Conservation (phyloP, 2,329 filamentous ascomycete species). For the Diaporthe eres region DNA sequence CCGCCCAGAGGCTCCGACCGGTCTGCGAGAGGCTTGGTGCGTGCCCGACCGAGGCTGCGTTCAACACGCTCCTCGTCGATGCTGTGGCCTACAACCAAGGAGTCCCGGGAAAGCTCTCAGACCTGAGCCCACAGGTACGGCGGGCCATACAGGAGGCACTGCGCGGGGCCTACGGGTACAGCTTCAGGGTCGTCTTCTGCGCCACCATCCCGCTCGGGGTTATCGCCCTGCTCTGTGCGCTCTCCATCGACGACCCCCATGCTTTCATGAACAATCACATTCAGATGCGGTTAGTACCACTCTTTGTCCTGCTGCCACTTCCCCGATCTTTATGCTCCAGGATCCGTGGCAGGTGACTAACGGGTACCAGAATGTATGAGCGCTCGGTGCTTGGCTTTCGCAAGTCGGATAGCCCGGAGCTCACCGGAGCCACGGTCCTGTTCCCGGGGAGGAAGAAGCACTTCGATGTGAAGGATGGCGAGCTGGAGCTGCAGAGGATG, state of each 20-base stretch:
- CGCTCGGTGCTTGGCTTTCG: neutral
- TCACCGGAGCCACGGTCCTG: slow-evolving; percentile 33
- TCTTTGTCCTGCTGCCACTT: too few species aligned
- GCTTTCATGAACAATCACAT: slow-evolving; percentile 34
- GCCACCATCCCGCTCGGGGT: slow-evolving; percentile 26
- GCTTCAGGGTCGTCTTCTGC: slow-evolving; percentile 32
- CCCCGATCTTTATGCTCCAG: too few species aligned
- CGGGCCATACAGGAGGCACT: neutral
- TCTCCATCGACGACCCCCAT: slow-evolving; percentile 31
- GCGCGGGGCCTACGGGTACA: slow-evolving; percentile 22
- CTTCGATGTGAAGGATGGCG: neutral
- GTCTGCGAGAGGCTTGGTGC: slow-evolving; percentile 13
- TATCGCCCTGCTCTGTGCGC: slow-evolving; percentile 22
- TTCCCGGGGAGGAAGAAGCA: slow-evolving; percentile 15
- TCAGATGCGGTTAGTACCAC: neutral
- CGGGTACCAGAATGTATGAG: slow-evolving; percentile 22
- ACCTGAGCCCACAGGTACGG: slow-evolving; percentile 9
- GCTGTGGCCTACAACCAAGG: slow-evolving; percentile 29
- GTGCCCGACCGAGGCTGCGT: slow-evolving; percentile 6
- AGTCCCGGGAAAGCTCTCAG: neutral
- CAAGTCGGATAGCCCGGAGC: slow-evolving; percentile 16
- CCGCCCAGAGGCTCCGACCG: neutral
- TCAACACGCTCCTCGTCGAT: slow-evolving; percentile 15
- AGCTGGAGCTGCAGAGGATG: neutral
- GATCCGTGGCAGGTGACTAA: too few species aligned